Conservation (phyloP, 805 yeast species). For the Teunomyces cretensis region DNA sequence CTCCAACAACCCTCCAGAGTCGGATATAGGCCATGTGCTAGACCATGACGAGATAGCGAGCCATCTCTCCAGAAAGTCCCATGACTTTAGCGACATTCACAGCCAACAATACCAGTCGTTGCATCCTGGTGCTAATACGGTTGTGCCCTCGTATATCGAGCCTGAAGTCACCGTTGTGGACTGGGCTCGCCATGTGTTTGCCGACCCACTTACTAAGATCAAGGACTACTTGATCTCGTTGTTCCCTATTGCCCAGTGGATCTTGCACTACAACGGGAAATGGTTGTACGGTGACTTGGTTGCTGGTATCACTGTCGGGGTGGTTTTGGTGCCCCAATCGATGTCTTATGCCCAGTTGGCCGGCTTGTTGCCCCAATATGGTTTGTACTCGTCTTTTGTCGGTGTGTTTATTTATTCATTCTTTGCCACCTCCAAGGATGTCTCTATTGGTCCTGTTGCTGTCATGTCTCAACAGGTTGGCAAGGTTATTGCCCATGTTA, state of each 20-base stretch:
- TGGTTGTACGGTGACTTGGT: constrained; percentile 84
- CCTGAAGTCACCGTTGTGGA: constrained; percentile 32
- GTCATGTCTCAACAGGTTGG: constrained; percentile 89
- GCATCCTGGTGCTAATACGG: constrained; percentile 8
- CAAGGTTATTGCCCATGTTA: constrained; percentile 68
- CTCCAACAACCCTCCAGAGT: constrained; percentile 14
- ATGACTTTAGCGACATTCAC: constrained; percentile 12
- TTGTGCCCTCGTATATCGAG: constrained; percentile 40
- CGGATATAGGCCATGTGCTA: constrained; percentile 22
- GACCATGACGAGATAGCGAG: constrained; percentile 12
- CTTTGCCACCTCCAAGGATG: constrained; percentile 94
- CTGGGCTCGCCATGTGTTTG: constrained; percentile 27
- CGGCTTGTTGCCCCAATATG: constrained; percentile 76
- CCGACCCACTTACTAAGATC: constrained; percentile 41
- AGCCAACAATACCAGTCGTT: constrained; percentile 5
- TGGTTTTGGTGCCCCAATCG: constrained; percentile 90
- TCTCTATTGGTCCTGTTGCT: constrained; percentile 95
- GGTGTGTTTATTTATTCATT: constrained; percentile 87
- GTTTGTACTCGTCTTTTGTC: constrained; percentile 86
- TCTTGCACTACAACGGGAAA: constrained; percentile 71
- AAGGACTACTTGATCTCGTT: constrained; percentile 55
- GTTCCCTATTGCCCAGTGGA: constrained; percentile 84
- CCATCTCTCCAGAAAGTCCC: constrained; percentile 12
- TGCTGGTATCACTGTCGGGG: constrained; percentile 93
- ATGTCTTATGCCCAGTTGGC: constrained; percentile 95